Evolutionary conservation across 495 filamentous ascomycete species (phyloP), one percentile per base, ranked within the genome.

Genomic region (Penicillium parvum): DNA sequence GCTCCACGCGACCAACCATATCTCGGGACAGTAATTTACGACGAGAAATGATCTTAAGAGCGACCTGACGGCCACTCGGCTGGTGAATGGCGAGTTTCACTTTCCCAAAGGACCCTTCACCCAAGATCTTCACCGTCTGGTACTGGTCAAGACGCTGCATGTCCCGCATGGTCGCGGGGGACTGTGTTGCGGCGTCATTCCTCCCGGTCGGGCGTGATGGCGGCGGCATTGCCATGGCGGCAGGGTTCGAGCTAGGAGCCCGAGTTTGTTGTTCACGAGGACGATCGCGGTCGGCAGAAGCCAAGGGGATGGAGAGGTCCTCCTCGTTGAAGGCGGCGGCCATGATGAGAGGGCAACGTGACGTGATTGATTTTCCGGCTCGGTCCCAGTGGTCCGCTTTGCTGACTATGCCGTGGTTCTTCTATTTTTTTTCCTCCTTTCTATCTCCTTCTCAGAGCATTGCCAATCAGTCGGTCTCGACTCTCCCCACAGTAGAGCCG

Each of bases 71-170:
- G 42, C 85, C 85, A 56, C 85, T 96, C 33, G 88, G 81, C 51
- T 86, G 80, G 58, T 98, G 92, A 23, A 88, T 82, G 2, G 92
- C 92, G 49, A 97, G 79, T 73, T 97, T 97, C 57, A 98, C 92
- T 73, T 98, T 98, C 35, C 92, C 92, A 63, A 98, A 98, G 7
- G 87, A 94, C 8, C 92, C 92, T 70, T 98, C 92, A 19, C 92
- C 92, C 4, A 98, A 77, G 2, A 92, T 95, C 66, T 82, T 86
- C 45, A 95, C 72, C 40, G 96, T 84, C 47, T 84, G 82, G 66
- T 97, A 98, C 49, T 89, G 85, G 32, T 90, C 90, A 47, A 97
- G 79, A 41, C 90, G 81, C 66, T 90, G 81, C 63, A 87, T 83
- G 49, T 79, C 71, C 47, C 66, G 66, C 33, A 49, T 72, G 33